Evolutionary conservation across 768 basidiomycete genomes (phyloP), one percentile per base, ranked within the genome.

Genomic region (Phanerochaete sordida): DNA sequence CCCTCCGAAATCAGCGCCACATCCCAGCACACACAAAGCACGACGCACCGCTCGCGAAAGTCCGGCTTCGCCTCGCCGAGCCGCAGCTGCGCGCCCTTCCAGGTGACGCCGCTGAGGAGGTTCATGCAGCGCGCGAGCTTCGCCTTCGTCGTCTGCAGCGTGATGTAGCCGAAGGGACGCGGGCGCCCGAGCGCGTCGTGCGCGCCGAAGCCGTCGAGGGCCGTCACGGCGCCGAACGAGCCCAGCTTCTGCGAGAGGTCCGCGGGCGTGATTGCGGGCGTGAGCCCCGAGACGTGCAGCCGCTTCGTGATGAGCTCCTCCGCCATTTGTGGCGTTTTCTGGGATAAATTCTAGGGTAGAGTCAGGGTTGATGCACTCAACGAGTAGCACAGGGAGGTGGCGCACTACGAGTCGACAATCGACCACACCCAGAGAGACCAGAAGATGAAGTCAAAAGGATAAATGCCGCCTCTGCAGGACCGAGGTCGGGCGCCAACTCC

Each of bases 11-110:
- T 21, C 9, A n/a, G 47, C 47, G 8, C 13, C 13, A 16, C n/a
- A 8, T 9, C n/a, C 28, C 56, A 35, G 33, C 4, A 31, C 2
- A 43, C 28, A 21, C 45, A 43, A 59, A 39, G 56, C 5, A 2
- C 2, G 12, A 64, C 77, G 37, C 52, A 88, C 91, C 84, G 79
- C 68, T 87, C 84, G 2, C 71, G 71, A 66, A 79, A 93, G 69
- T 92, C 86, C 1, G 86, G 87, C 62, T 84, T 88, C n/a, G 92
- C 91, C 64, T 93, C 90, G 9, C 90, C 90, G 35, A 94, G 82
- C 19, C 91, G 82, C 31, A 94, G 74, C 64, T 89, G 93, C 23
- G 91, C 76, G n/a, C 93, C 93, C 74, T 92, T 93, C 90, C 91
- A 95, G 0, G 84, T 90, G 6, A 88, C 84, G 33, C 93, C 92